Percentiles rank a stretch among this genome's conserved stretches.
These are phyloP conservation scores for Shiraia bambusicola DNA, from an alignment of 2,329 filamentous ascomycete species.

Conservation along the genomic window DNA sequence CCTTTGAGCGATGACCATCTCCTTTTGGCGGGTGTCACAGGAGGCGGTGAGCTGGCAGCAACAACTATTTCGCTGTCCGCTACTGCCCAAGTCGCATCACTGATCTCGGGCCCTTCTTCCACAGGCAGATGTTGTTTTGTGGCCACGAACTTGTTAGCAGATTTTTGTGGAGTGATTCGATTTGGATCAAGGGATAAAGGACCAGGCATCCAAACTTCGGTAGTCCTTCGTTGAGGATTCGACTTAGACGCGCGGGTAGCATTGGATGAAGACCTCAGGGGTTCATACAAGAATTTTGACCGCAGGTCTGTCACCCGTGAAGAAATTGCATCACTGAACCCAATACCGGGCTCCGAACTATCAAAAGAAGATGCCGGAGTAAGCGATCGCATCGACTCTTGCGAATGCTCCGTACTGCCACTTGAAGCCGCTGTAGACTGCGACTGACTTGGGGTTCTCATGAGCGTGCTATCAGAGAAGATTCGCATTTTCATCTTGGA, in stretches of 20 bases:
- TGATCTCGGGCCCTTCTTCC: conserved; percentile 13
- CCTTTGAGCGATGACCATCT: conserved; percentile 38
- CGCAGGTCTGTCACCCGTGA: conserved; percentile 34
- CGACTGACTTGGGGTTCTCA: conserved; percentile 22
- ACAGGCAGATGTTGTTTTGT: conserved; percentile 9
- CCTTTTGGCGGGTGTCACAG: conserved; percentile 21
- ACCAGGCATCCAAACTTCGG: conserved; percentile 10
- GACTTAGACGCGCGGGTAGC: conserved; percentile 4
- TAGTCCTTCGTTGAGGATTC: conserved; percentile 8
- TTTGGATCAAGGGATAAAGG: conserved; percentile 6
- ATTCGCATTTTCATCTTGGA: conserved; percentile 37
- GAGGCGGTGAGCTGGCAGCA: conserved; percentile 31
- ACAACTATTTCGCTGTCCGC: conserved; percentile 37
- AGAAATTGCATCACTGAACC: conserved; percentile 29
- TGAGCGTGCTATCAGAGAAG: conserved; percentile 30
- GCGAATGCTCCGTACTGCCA: conserved; percentile 26
- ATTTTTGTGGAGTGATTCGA: background rate
- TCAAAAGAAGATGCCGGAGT: conserved; percentile 37
- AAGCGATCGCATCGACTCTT: conserved; percentile 26
- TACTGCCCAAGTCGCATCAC: conserved; percentile 29
- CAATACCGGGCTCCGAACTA: conserved; percentile 29
- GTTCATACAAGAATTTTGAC: conserved; percentile 34
- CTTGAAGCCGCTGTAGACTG: conserved; percentile 32
- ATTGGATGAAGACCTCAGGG: conserved; percentile 4
- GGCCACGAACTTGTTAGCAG: conserved; percentile 5